phyloP scores from a whole-genome alignment of 768 basidiomycete species.

The Trametes cinnabarina region DNA sequence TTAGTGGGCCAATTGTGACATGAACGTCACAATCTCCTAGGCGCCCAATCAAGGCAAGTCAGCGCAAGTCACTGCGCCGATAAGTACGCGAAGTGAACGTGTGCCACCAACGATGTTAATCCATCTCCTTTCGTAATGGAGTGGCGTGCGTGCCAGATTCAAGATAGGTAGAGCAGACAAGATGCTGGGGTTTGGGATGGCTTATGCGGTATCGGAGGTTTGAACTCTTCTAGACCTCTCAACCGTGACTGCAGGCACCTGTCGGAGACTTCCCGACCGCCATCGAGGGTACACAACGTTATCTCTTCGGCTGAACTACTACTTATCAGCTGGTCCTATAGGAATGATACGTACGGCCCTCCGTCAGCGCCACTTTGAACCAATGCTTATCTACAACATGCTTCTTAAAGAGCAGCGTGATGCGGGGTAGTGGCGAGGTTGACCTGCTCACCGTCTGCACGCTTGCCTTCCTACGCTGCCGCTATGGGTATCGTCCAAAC shows the following conservation, averaged over 20 bases:
- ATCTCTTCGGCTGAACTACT: conserved; percentile 5
- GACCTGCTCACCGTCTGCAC: neutral
- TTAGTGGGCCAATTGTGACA: too few relatives aligned
- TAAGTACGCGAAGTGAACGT: conserved; percentile 4
- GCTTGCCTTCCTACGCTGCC: neutral
- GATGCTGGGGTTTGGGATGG: too few relatives aligned
- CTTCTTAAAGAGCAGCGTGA: conserved; percentile 5
- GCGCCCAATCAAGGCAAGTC: neutral
- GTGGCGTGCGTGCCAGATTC: too few relatives aligned
- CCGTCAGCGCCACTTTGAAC: neutral
- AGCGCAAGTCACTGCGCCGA: neutral
- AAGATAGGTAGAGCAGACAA: too few relatives aligned
- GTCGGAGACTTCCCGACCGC: neutral
- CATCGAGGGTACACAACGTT: neutral
- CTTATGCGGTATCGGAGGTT: too few relatives aligned
- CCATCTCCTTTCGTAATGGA: too few relatives aligned
- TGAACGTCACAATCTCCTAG: neutral
- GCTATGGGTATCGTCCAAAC: conserved; percentile 28
- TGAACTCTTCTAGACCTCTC: too few relatives aligned
- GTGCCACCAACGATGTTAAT: neutral
- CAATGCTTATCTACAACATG: neutral
- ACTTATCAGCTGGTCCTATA: conserved; percentile 5
- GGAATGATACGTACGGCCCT: neutral
- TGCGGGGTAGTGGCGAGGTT: conserved; percentile 1
- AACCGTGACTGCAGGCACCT: neutral